Conservation (phyloP, 352 stramenopile species). For the Heterotrichella gracilis region DNA sequence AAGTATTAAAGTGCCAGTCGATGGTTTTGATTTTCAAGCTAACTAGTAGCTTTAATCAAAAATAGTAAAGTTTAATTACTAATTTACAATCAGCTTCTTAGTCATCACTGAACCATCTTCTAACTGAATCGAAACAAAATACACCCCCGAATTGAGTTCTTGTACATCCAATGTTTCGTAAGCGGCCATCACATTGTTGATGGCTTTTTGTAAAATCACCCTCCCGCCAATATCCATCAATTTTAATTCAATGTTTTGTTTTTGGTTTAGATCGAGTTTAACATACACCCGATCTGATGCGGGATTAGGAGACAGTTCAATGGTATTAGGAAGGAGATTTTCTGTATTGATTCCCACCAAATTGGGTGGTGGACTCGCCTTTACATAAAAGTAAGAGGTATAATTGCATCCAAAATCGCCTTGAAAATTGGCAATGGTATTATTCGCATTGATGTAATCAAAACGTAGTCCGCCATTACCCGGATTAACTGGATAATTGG, state of each 20-base stretch:
- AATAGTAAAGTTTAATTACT: too few species aligned
- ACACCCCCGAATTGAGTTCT: background rate
- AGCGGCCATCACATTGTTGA: background rate
- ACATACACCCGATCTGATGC: background rate
- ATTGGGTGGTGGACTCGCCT: background rate
- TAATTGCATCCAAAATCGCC: background rate
- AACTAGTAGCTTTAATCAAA: too few species aligned
- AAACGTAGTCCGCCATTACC: background rate
- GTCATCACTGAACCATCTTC: background rate
- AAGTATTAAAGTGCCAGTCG: too few species aligned
- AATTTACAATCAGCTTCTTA: background rate
- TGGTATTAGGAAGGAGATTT: background rate
- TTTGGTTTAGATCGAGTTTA: background rate
- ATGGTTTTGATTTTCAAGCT: too few species aligned
- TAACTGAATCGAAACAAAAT: background rate
- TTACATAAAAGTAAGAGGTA: background rate
- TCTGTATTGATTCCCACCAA: background rate
- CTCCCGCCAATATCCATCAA: background rate
- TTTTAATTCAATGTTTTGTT: background rate
- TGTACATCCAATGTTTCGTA: background rate
- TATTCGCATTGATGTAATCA: background rate
- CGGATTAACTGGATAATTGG: background rate
- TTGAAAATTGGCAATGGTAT: background rate
- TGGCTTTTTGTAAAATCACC: background rate
- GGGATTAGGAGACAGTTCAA: background rate